These are phyloP conservation scores for Kwoniella botswanensis DNA, from an alignment of 768 basidiomycete species.

Conservation along the genomic window DNA sequence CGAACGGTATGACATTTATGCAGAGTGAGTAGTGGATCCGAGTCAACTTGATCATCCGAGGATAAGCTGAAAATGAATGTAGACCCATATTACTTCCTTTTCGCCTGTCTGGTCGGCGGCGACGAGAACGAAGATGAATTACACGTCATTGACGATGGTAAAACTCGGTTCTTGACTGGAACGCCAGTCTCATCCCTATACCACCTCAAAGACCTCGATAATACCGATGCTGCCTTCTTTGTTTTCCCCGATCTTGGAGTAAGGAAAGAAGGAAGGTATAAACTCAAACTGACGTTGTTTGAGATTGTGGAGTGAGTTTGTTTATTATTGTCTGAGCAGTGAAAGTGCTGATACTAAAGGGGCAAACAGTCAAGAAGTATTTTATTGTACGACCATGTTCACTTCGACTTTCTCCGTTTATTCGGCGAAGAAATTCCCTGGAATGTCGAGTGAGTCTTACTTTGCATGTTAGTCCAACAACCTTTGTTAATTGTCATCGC, in stretches of 20 bases:
- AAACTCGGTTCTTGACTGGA: conserved; percentile 88
- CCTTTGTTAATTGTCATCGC: conserved; percentile 3
- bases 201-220: conserved; percentile 77
- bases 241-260: conserved; percentile 95
- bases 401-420: conserved; percentile 91
- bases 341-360: conserved; percentile 8
- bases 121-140: conserved; percentile 76
- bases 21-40: conserved; percentile 47
- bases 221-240: conserved; percentile 81
- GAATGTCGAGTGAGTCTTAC: conserved; percentile 78
- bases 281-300: conserved; percentile 76
- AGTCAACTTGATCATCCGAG: conserved; percentile 21
- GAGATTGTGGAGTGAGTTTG: conserved; percentile 84
- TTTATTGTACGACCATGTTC: conserved; percentile 87
- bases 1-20: conserved; percentile 46
- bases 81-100: conserved; percentile 93
- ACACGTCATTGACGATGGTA: conserved; percentile 88
- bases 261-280: conserved; percentile 87
- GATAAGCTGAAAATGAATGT: neutral
- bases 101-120: conserved; percentile 82
- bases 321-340: conserved; percentile 9
- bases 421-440: conserved; percentile 94
- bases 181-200: conserved; percentile 78
- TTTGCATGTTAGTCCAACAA: neutral
- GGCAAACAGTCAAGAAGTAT: conserved; percentile 65